phyloP scores from a whole-genome alignment of 495 filamentous ascomycete genomes.

The Aspergillus nanangensis region DNA sequence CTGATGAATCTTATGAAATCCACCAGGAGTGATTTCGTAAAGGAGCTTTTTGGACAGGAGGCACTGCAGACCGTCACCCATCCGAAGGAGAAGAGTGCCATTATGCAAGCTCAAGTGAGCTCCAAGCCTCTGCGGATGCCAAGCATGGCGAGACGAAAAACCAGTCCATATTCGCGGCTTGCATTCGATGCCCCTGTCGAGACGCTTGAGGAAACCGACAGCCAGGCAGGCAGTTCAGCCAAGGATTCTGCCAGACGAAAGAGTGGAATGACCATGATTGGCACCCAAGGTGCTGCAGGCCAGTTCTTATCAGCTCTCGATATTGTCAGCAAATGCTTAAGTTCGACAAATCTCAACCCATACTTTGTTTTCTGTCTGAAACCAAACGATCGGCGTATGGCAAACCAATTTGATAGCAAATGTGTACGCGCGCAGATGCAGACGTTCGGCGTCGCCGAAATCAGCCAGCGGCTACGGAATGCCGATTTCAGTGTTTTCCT shows the following conservation, averaged over 20 bases:
- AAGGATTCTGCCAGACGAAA: constrained; percentile 31
- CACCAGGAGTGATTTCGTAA: constrained; percentile 82
- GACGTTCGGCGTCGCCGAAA: constrained; percentile 94
- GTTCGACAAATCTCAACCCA: constrained; percentile 74
- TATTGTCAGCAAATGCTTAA: constrained; percentile 80
- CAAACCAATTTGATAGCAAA: constrained; percentile 98
- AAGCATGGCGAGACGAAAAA: constrained; percentile 79
- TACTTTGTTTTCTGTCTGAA: constrained; percentile 98
- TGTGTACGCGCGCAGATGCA: constrained; percentile 93
- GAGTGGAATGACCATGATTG: constrained; percentile 34
- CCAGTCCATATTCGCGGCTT: constrained; percentile 41
- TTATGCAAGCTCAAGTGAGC: constrained; percentile 95
- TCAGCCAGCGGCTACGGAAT: constrained; percentile 85
- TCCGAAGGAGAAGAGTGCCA: constrained; percentile 81
- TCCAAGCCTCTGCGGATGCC: constrained; percentile 89
- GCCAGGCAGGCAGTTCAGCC: constrained; percentile 35
- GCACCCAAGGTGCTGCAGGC: constrained; percentile 80
- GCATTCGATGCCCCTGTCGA: constrained; percentile 37
- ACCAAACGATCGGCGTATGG: constrained; percentile 94
- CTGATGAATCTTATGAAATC: constrained; percentile 91
- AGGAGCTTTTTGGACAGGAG: constrained; percentile 88
- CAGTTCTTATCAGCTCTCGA: constrained; percentile 90
- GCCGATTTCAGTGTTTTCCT: constrained; percentile 95
- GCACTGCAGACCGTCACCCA: constrained; percentile 86
- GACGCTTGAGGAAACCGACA: constrained; percentile 50